Conservation (phyloP, 1,284 basidiomycete genomes). For the Cutaneotrichosporon dermatis region DNA sequence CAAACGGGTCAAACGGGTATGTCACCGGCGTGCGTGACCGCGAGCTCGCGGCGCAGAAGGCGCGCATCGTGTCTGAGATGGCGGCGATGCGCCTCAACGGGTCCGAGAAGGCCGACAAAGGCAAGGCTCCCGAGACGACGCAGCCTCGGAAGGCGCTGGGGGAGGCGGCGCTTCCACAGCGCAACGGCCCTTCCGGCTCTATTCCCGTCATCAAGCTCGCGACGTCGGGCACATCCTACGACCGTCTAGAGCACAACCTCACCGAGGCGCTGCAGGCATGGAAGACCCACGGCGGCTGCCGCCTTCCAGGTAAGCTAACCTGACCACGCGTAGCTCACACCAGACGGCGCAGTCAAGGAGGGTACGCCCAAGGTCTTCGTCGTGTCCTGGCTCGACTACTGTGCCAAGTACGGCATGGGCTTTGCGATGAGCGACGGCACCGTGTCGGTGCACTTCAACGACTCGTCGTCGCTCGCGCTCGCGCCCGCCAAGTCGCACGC, state of each 20-base stretch:
- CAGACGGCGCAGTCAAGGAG: conserved; percentile 46
- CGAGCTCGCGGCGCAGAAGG: conserved; percentile 72
- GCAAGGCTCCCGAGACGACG: background rate
- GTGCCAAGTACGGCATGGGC: conserved; percentile 97
- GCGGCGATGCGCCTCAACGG: conserved; percentile 46
- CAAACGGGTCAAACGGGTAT: background rate
- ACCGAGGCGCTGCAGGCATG: conserved; percentile 44
- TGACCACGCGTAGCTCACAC: background rate
- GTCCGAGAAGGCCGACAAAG: conserved; percentile 5
- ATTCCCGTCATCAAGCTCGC: background rate
- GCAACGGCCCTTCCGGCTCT: background rate
- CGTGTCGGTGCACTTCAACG: conserved; percentile 93
- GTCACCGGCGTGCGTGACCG: conserved; percentile 26
- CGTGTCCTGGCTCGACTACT: conserved; percentile 96
- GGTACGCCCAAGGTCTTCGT: conserved; percentile 80
- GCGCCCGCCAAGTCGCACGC: conserved; percentile 82
- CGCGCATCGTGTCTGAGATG: conserved; percentile 85
- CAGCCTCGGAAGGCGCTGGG: conserved; percentile 5
- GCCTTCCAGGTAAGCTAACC: conserved; percentile 50
- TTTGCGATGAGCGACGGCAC: conserved; percentile 93
- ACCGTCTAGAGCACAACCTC: conserved; percentile 57
- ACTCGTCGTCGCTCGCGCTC: conserved; percentile 79
- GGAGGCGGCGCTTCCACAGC: background rate
- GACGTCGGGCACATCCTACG: conserved; percentile 6
- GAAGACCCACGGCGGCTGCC: conserved; percentile 4